Conservation (phyloP, 257 asterid genomes). For the Thymus quinquecostatus region DNA sequence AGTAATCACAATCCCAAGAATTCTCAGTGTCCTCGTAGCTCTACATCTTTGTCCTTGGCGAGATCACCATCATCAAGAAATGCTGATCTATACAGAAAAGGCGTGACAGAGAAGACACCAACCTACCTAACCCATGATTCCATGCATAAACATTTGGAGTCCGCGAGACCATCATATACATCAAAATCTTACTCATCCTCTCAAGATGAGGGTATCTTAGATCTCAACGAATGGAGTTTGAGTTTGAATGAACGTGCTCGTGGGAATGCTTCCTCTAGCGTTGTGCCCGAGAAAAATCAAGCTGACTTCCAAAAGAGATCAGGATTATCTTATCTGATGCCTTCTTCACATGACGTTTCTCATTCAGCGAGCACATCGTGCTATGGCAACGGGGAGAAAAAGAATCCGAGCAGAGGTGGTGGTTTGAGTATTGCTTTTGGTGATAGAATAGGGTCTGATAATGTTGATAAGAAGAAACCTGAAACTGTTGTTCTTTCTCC, state of each 20-base stretch:
- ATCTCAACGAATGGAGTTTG: slow-evolving; percentile 37
- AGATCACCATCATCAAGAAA: slow-evolving; percentile 50
- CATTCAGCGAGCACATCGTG: slow-evolving; percentile 29
- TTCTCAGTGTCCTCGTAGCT: slow-evolving; percentile 31
- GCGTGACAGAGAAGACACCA: slow-evolving; percentile 39
- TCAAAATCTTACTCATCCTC: slow-evolving; percentile 37
- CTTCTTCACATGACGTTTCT: slow-evolving; percentile 32
- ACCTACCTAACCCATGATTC: slow-evolving; percentile 38
- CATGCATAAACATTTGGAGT: slow-evolving; percentile 29
- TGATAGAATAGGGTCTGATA: slow-evolving; percentile 30
- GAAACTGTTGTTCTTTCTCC: slow-evolving; percentile 37
- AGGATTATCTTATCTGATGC: slow-evolving; percentile 38
- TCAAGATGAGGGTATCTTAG: slow-evolving; percentile 37
- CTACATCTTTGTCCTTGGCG: slow-evolving; percentile 29
- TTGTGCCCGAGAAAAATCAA: slow-evolving; percentile 32
- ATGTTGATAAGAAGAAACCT: slow-evolving; percentile 38
- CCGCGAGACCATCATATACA: slow-evolving; percentile 30
- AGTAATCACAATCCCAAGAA: slow-evolving; percentile 31
- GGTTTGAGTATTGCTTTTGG: slow-evolving; percentile 38
- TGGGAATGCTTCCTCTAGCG: slow-evolving; percentile 36
- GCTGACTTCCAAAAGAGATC: slow-evolving; percentile 34
- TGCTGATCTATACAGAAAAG: slow-evolving; percentile 35
- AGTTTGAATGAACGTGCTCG: slow-evolving; percentile 31
- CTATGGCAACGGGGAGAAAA: slow-evolving; percentile 43
- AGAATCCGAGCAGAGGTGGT: slow-evolving; percentile 31